Base-by-base conservation (phyloP, 495 filamentous ascomycete genomes). In the Neurospora intermedia region DNA sequence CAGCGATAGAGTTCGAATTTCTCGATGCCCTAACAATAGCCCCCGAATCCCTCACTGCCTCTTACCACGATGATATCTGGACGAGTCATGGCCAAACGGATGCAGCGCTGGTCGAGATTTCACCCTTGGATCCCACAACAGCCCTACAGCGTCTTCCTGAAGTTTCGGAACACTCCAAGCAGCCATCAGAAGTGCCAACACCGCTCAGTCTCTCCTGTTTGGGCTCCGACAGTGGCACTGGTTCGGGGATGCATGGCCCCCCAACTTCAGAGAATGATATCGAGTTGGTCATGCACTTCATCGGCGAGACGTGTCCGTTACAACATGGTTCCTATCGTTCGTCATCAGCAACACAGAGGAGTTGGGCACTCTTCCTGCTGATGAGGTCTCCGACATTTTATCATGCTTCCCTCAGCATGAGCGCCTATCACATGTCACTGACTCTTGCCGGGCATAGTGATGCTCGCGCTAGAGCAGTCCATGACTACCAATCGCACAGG, bases 251-350 rank as follows among this genome's bases (percentile, higher is more conserved):
- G 27, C 54, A 39, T 27, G 35, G 69, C 6, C 69, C 69, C 1
- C 69, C 40, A 70, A 35, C 54, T 15, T 39, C 71, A 31, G 71
- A 72, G 15, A 69, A 72, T 39, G 54, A 69, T n/a, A 69, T 72
- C 39, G 46, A 72, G 13, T 43, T 72, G 27, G 41, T 69, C 31
- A 72, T 72, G 46, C 71, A 69, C 20, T 72, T 72, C 71, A 35
- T 72, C 3, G 71, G 54, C 6, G 27, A 72, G 13, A 43, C 54
- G n/a, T 72, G 20, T 70, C 35, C 71, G 16, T 20, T 70, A n/a
- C 69, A 70, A 6, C 40, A 70, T 20, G n/a, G 69, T 10, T 70
- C 40, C 1, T 70, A 39, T 39, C 35, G 40, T n/a, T 42, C 69
- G 11, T 70, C 40, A 20, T 70, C 69, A 31, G 23, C 38, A 39